These are phyloP conservation scores for Penicillium sp. DNA, from an alignment of 2,329 filamentous ascomycete species.

Conservation along the genomic window DNA sequence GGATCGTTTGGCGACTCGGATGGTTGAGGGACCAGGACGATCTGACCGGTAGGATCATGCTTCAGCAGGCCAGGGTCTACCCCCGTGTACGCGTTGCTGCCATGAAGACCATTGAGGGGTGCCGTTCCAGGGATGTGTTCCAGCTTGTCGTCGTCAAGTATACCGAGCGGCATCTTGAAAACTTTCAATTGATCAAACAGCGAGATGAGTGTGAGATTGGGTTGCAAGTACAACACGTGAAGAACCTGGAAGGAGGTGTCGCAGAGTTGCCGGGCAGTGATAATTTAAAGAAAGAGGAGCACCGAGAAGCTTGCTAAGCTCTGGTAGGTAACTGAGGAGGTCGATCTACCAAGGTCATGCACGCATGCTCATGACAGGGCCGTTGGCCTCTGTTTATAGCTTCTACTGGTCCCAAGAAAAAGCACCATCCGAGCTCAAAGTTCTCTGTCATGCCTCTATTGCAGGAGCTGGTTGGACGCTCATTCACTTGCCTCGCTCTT, in stretches of 20 bases:
- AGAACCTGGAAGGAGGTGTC: neutral
- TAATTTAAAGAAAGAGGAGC: neutral
- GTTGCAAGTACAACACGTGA: neutral
- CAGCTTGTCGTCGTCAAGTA: slow-evolving; percentile 31
- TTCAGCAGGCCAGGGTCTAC: slow-evolving; percentile 33
- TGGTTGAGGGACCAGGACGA: slow-evolving; percentile 30
- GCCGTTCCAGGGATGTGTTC: slow-evolving; percentile 36
- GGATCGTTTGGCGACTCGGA: slow-evolving; percentile 29
- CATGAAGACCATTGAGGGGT: slow-evolving; percentile 25
- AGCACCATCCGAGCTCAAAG: neutral
- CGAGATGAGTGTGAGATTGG: neutral
- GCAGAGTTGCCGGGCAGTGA: neutral
- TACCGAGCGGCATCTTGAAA: slow-evolving; percentile 32
- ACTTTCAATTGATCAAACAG: neutral
- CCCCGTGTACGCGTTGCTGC: slow-evolving; percentile 18
- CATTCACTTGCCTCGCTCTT: no score
- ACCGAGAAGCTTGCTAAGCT: neutral
- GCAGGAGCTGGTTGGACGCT: neutral
- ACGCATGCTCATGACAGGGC: neutral
- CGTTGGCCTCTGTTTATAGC: neutral
- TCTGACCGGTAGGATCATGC: slow-evolving; percentile 31
- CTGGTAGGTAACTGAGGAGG: neutral
- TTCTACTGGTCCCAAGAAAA: neutral
- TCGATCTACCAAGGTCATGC: neutral
- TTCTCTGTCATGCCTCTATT: neutral